These are phyloP conservation scores for Penicillium nucicola DNA, from an alignment of 495 filamentous ascomycete species.

Conservation along the genomic window DNA sequence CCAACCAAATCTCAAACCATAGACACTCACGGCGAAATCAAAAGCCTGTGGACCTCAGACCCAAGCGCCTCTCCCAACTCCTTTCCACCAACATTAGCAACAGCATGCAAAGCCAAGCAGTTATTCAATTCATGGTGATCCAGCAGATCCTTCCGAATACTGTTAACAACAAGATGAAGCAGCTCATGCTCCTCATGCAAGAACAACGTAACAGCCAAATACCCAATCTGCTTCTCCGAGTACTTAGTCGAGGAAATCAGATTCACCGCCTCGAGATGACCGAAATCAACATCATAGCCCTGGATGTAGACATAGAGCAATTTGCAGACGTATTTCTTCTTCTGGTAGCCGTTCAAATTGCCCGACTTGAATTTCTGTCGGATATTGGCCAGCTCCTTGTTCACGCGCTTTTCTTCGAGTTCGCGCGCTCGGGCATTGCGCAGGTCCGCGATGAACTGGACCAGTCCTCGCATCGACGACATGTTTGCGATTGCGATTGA, in stretches of 20 bases:
- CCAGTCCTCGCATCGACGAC: conserved; percentile 83
- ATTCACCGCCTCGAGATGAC: conserved; percentile 96
- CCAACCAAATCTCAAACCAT: not conserved
- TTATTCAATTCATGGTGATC: conserved; percentile 97
- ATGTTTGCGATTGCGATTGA: conserved; percentile 17
- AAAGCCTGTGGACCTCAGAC: conserved; percentile 84
- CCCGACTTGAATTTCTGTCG: conserved; percentile 75
- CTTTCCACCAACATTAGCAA: conserved; percentile 93
- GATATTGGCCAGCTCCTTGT: conserved; percentile 99
- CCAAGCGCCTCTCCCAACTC: conserved; percentile 97
- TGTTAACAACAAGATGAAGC: conserved; percentile 94
- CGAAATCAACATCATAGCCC: conserved; percentile 99
- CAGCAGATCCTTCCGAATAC: conserved; percentile 91
- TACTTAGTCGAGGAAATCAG: conserved; percentile 95
- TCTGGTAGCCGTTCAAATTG: conserved; percentile 89
- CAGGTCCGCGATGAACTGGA: conserved; percentile 97
- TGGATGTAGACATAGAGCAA: conserved; percentile 99
- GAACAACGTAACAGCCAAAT: conserved; percentile 95
- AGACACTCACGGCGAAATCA: conserved; percentile 86
- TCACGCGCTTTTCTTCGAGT: conserved; percentile 97
- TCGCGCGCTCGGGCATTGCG: conserved; percentile 93
- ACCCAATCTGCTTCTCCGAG: conserved; percentile 99
- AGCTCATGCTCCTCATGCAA: conserved; percentile 96
- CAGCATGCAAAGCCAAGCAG: conserved; percentile 95
- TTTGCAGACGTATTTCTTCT: conserved; percentile 99